These are phyloP conservation scores for Uronychia binucleata DNA, from an alignment of 73 alveolate species.

Conservation along the genomic window DNA sequence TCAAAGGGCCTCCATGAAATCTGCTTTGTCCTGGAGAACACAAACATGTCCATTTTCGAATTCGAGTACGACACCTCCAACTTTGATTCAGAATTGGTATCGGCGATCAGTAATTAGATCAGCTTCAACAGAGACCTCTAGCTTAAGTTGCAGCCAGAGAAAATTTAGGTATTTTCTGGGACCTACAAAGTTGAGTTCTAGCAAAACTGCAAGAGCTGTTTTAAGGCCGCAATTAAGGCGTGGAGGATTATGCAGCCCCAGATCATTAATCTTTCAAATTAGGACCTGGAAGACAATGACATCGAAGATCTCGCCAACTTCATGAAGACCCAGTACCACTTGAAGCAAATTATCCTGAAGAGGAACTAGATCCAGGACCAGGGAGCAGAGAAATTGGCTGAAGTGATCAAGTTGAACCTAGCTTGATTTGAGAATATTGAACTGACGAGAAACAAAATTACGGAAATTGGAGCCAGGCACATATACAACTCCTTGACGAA, in stretches of 20 bases:
- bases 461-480: neutral
- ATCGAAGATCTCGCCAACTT: neutral
- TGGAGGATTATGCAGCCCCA: slow-evolving; percentile 1
- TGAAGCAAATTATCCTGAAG: neutral
- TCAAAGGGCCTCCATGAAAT: neutral
- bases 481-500: neutral
- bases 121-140: neutral
- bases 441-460: neutral
- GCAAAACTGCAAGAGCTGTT: neutral
- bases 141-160: neutral
- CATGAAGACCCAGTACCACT: neutral
- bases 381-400: neutral
- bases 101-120: neutral
- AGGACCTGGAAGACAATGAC: neutral
- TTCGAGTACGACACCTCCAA: neutral
- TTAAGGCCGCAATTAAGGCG: slow-evolving; percentile 4
- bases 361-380: neutral
- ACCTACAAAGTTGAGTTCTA: neutral
- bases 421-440: neutral
- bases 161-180: neutral
- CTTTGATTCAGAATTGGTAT: neutral
- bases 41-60: slow-evolving; percentile 1
- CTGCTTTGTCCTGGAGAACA: neutral
- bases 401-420: neutral
- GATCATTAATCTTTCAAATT: neutral